Evolutionary conservation across 441 rosid genomes (phyloP), one percentile per base, ranked within the genome.

Genomic region (Pelargonium fulgidum): DNA sequence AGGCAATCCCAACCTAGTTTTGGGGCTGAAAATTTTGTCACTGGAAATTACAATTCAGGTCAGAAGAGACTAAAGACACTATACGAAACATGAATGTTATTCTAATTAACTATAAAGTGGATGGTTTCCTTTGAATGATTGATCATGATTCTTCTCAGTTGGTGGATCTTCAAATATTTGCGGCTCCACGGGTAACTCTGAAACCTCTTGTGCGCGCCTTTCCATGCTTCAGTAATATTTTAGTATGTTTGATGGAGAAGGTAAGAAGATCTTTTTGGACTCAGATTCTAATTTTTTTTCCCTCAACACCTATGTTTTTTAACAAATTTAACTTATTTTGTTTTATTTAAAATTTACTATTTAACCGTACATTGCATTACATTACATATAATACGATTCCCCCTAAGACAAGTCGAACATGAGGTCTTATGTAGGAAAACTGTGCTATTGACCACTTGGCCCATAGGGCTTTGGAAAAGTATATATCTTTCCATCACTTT

Each of bases 141-240:
- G 70, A 76, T 62, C 70, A 16, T 75, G 26, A 67, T 80, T 72
- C 45, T 72, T 74, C 66, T 72, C 85, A 93, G 98, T 80, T 93
- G 45, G 86, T 88, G 65, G 98, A 93, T 79, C 44, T 89, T 68
- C 97, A 91, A 76, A 63, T 89, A 71, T 85, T 81, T 68, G 81
- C 72, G 13, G 76, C 79, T 61, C 86, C 94, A n/a, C 79, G 96
- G 72, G 75, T 91, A 73, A 78, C 87, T 72, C 70, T 93, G 79
- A 91, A 80, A 81, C 98, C 98, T 75, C 89, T 93, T 29, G 88
- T 91, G 48, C 97, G 97, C 16, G 85, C 93, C 20, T 88, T 93
- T 70, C 98, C 98, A 24, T 93, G 98, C 74, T 93, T 93, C 59
- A 87, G 86, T 29, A 86, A 76, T 45, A 78, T 86, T 65, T 78